These are phyloP conservation scores for Pestalotiopsis sp. DNA, from an alignment of 2,329 filamentous ascomycete genomes.

Conservation along the genomic window DNA sequence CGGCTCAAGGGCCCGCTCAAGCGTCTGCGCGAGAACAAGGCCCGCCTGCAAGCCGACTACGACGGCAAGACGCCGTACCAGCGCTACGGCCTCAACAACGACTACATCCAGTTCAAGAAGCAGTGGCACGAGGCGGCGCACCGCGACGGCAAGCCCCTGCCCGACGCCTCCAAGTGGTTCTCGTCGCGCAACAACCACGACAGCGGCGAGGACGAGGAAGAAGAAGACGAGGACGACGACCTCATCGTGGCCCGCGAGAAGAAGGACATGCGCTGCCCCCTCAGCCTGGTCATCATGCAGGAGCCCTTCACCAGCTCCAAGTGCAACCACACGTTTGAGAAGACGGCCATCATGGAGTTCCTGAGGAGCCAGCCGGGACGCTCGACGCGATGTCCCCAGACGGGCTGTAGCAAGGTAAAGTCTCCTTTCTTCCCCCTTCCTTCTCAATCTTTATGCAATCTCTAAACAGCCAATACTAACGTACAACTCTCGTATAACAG, in stretches of 20 bases:
- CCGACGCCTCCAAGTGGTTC: conserved; percentile 59
- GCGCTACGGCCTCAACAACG: conserved; percentile 59
- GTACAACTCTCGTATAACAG: conserved; percentile 33
- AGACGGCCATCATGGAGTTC: conserved; percentile 61
- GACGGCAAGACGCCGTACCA: conserved; percentile 41
- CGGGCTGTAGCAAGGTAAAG: conserved; percentile 62
- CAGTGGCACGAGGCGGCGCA: conserved; percentile 57
- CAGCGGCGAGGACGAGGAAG: conserved; percentile 37
- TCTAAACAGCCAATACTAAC: neutral
- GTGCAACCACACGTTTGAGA: conserved; percentile 77
- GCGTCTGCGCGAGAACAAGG: conserved; percentile 38
- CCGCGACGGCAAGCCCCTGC: conserved; percentile 51
- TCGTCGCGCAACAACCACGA: conserved; percentile 21
- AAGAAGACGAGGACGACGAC: conserved; percentile 66
- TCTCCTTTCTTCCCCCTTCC: conserved; percentile 4
- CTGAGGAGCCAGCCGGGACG: conserved; percentile 34
- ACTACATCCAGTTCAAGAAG: conserved; percentile 62
- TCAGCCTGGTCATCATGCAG: conserved; percentile 66
- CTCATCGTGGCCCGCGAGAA: conserved; percentile 66
- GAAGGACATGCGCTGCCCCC: conserved; percentile 69
- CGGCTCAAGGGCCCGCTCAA: conserved; percentile 31
- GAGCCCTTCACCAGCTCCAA: conserved; percentile 68
- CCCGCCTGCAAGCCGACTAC: conserved; percentile 45
- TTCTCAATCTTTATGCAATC: too few species aligned
- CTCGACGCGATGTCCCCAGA: conserved; percentile 62